Conservation (phyloP, 768 basidiomycete species). For the Boletus vermiculosoides region DNA sequence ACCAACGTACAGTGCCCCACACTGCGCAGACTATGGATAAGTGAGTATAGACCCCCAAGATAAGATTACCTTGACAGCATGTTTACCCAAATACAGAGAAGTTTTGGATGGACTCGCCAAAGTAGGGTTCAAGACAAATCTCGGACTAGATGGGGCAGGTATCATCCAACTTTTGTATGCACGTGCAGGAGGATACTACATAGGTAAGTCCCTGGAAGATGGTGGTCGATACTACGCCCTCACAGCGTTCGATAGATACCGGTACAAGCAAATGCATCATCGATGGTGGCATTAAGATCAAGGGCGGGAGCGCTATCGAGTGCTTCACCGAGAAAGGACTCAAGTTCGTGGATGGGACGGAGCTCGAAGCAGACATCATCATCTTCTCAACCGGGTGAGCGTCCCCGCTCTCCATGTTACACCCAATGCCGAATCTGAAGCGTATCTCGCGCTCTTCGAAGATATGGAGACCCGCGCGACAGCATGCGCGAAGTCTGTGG, state of each 20-base stretch:
- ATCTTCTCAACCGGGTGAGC: constrained; percentile 33
- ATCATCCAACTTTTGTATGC: constrained; percentile 26
- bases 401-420: background rate
- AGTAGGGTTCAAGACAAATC: constrained; percentile 39
- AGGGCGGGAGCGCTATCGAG: constrained; percentile 38
- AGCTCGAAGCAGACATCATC: constrained; percentile 33
- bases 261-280: constrained; percentile 45
- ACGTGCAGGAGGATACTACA: constrained; percentile 42
- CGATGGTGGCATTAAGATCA: constrained; percentile 51
- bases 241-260: constrained; percentile 18
- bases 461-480: constrained; percentile 46
- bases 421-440: background rate
- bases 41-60: constrained; percentile 10
- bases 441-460: constrained; percentile 16
- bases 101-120: constrained; percentile 37
- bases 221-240: background rate
- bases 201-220: constrained; percentile 26
- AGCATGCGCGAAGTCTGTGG: constrained; percentile 46
- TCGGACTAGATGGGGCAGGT: constrained; percentile 37
- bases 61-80: background rate
- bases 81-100: constrained; percentile 23
- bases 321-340: constrained; percentile 34
- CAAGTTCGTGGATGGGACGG: constrained; percentile 30
- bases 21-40: constrained; percentile 27
- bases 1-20: constrained; percentile 19